Percentiles rank a stretch among this genome's conserved stretches.
Conservation (phyloP, 768 basidiomycete genomes). For the Floccularia luteovirens region DNA sequence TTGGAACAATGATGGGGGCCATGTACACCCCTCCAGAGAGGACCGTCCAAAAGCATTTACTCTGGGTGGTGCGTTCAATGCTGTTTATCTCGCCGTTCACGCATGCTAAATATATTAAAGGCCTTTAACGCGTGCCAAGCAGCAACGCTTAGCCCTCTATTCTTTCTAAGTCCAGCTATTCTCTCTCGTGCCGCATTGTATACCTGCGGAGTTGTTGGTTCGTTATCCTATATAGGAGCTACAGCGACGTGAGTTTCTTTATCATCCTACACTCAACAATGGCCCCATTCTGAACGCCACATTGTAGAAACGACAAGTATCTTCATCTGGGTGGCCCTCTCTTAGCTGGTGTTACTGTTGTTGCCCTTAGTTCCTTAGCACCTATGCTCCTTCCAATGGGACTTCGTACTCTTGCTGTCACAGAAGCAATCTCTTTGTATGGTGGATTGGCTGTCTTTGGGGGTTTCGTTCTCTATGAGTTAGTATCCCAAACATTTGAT, state of each 20-base stretch:
- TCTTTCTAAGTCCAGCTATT: conserved; percentile 81
- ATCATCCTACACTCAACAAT: background rate
- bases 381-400: conserved; percentile 87
- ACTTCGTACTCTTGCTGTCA: conserved; percentile 64
- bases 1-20: conserved; percentile 82
- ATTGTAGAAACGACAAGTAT: conserved; percentile 64
- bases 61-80: conserved; percentile 58
- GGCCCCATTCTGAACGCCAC: background rate
- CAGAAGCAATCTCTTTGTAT: conserved; percentile 76
- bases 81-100: conserved; percentile 1
- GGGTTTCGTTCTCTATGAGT: conserved; percentile 87
- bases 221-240: conserved; percentile 81
- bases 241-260: conserved; percentile 57
- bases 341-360: conserved; percentile 83
- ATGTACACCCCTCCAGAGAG: conserved; percentile 76
- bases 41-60: conserved; percentile 66
- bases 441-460: conserved; percentile 86
- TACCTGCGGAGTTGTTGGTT: conserved; percentile 80
- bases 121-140: conserved; percentile 85
- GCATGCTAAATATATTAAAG: conserved; percentile 26
- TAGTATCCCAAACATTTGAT: conserved; percentile 13
- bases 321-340: conserved; percentile 83
- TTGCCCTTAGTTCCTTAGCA: conserved; percentile 79
- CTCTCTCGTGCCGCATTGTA: conserved; percentile 85
- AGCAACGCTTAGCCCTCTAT: conserved; percentile 80